Evolutionary conservation across 805 yeast species (phyloP).

Genomic region (Candida coleopterorum): DNA sequence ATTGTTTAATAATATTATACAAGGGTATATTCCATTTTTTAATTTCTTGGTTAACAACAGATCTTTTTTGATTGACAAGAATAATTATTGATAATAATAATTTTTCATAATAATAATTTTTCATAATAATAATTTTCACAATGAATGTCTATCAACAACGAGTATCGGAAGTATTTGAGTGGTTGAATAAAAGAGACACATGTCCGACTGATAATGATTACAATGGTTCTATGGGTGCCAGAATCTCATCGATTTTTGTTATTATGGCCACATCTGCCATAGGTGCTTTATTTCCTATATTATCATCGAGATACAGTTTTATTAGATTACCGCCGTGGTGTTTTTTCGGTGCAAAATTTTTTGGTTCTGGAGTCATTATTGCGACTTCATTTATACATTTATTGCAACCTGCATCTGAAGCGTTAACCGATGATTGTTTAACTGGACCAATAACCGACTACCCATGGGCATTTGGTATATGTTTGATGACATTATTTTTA

Average conservation of each 20-base stretch:
- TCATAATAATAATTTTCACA: not conserved
- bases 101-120: not conserved
- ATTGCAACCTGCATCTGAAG: constrained; percentile 62
- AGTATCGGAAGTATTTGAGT: constrained; percentile 25
- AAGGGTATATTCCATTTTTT: too few species aligned
- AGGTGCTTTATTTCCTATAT: constrained; percentile 59
- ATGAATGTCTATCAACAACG: constrained; percentile 1
- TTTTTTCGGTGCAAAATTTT: constrained; percentile 65
- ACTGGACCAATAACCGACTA: constrained; percentile 53
- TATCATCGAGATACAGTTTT: constrained; percentile 55
- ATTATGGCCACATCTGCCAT: constrained; percentile 48
- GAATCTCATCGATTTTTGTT: constrained; percentile 64
- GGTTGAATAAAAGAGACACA: constrained; percentile 29
- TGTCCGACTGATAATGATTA: constrained; percentile 43
- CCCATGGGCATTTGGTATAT: constrained; percentile 53
- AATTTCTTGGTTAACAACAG: too few species aligned
- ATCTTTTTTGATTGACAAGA: too few species aligned
- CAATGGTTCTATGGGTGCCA: constrained; percentile 41
- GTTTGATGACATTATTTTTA: constrained; percentile 46
- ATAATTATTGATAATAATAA: too few species aligned
- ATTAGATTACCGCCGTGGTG: constrained; percentile 57
- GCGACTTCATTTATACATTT: constrained; percentile 80
- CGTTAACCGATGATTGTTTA: constrained; percentile 52
- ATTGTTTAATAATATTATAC: not conserved
- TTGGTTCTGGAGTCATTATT: constrained; percentile 81